A percentile compares a stretch with the other conserved stretches of the same genome.
Conservation (phyloP, 805 yeast genomes). For the Komagataella populi region DNA sequence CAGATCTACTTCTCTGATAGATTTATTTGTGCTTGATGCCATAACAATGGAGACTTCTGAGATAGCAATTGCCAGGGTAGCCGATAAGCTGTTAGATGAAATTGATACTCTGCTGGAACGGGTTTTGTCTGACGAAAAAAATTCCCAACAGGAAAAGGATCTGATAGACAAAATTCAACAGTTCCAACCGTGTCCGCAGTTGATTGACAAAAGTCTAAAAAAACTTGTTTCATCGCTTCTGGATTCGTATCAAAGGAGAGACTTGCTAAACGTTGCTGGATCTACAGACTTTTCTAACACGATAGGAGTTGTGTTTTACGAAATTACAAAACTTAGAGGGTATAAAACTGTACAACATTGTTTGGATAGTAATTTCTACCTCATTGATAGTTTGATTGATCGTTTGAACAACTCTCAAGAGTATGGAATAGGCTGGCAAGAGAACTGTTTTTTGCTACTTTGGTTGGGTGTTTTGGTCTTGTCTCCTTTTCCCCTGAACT, state of each 20-base stretch:
- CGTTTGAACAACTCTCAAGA: slow-evolving; percentile 8
- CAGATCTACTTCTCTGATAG: neutral
- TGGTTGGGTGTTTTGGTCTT: slow-evolving; percentile 64
- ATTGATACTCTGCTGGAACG: slow-evolving; percentile 5
- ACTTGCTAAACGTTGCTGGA: slow-evolving; percentile 1
- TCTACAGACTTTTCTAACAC: slow-evolving; percentile 3
- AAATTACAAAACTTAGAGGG: slow-evolving; percentile 52
- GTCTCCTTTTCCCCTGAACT: slow-evolving; percentile 57
- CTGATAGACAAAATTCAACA: slow-evolving; percentile 23
- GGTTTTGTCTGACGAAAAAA: neutral
- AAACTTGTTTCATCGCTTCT: slow-evolving; percentile 18
- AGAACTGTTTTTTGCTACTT: slow-evolving; percentile 34
- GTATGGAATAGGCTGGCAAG: slow-evolving; percentile 26
- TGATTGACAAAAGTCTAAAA: slow-evolving; percentile 28
- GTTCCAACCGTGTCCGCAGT: slow-evolving; percentile 40
- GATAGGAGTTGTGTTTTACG: slow-evolving; percentile 32
- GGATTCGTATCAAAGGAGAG: slow-evolving; percentile 11
- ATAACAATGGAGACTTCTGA: slow-evolving; percentile 19
- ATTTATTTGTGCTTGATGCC: neutral
- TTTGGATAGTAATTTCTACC: slow-evolving; percentile 44
- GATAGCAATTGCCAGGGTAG: slow-evolving; percentile 14
- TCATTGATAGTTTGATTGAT: slow-evolving; percentile 24
- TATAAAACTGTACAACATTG: slow-evolving; percentile 44
- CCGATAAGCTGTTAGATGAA: slow-evolving; percentile 9
- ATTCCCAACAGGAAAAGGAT: neutral